These are phyloP conservation scores for Phytomonas sp. DNA, from an alignment of 208 protist genomes.

Conservation along the genomic window DNA sequence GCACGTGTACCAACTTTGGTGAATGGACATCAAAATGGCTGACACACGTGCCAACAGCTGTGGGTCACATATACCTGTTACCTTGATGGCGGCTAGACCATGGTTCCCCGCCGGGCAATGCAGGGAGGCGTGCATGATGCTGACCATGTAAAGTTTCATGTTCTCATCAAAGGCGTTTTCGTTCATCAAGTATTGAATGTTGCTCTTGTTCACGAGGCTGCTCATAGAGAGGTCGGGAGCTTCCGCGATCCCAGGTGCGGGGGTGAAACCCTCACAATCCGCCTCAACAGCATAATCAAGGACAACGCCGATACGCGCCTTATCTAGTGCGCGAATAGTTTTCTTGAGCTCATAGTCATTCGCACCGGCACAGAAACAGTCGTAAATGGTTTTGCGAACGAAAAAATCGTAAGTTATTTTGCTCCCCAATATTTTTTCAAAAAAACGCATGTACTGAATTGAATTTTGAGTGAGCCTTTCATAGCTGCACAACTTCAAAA, in stretches of 20 bases:
- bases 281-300: slow-evolving; percentile 94
- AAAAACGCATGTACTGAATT: slow-evolving; percentile 54
- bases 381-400: slow-evolving; percentile 89
- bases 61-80: slow-evolving; percentile 89
- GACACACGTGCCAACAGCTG: slow-evolving; percentile 86
- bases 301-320: slow-evolving; percentile 80
- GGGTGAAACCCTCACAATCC: slow-evolving; percentile 67
- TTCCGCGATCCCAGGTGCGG: slow-evolving; percentile 32
- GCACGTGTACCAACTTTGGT: slow-evolving; percentile 68
- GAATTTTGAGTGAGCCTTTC: slow-evolving; percentile 65
- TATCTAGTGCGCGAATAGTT: slow-evolving; percentile 61
- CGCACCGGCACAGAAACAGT: slow-evolving; percentile 93
- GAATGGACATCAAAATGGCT: slow-evolving; percentile 80
- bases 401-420: slow-evolving; percentile 65
- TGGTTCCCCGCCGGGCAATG: slow-evolving; percentile 46
- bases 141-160: slow-evolving; percentile 89
- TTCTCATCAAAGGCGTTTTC: slow-evolving; percentile 80
- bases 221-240: slow-evolving; percentile 64
- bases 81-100: slow-evolving; percentile 85
- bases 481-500: slow-evolving; percentile 69
- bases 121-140: slow-evolving; percentile 79
- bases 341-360: slow-evolving; percentile 76
- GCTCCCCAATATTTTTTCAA: slow-evolving; percentile 62
- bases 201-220: slow-evolving; percentile 46
- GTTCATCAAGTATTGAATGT: slow-evolving; percentile 61